Evolutionary conservation across 2,329 filamentous ascomycete genomes (phyloP), one percentile per base, ranked within the genome.

Genomic region (Trichoderma cornu-damae): DNA sequence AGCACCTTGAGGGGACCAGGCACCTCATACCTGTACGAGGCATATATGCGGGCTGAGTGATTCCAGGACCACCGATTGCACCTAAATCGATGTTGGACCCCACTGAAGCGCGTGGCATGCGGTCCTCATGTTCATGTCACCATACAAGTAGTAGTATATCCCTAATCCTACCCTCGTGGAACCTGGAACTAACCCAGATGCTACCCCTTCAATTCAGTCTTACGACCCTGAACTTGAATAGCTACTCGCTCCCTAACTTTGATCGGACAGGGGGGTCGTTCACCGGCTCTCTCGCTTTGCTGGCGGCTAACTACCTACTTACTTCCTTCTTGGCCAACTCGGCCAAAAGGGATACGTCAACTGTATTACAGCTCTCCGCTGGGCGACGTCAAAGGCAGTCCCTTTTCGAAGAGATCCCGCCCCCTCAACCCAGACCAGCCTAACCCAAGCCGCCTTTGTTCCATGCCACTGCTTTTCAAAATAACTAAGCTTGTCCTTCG

Each of bases 241-340:
- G 55, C 55, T 55, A 60, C 54, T 49, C 43, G 53, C 54, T 38
- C 53, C 51, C 58, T 61, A 57, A 52, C 49, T 53, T 52, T 58
- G 44, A 30, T 52, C 18, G 14, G 30, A 47, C 48, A 57, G 38
- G 51, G n/a, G 60, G 60, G 54, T 49, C 28, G 40, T 51, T 56
- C 46, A 54, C 56, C 58, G 58, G 70, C 71, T 70, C 37, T 59
- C 38, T 48, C 34, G 40, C 42, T 46, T 46, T 32, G 38, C 40
- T 34, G 47, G 58, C 58, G 58, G 58, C 58, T 59, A 59, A 57
- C 58, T 47, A 52, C 53, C 56, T 57, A 52, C 53, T 49, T 57
- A 52, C 53, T 57, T 57, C 46, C 24, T 46, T 43, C 58, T 52
- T 57, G 53, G 47, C 43, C 34, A 58, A 50, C 34, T 30, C 52